These are phyloP conservation scores for Clitopilus hobsonii DNA, from an alignment of 768 basidiomycete genomes.

Conservation along the genomic window DNA sequence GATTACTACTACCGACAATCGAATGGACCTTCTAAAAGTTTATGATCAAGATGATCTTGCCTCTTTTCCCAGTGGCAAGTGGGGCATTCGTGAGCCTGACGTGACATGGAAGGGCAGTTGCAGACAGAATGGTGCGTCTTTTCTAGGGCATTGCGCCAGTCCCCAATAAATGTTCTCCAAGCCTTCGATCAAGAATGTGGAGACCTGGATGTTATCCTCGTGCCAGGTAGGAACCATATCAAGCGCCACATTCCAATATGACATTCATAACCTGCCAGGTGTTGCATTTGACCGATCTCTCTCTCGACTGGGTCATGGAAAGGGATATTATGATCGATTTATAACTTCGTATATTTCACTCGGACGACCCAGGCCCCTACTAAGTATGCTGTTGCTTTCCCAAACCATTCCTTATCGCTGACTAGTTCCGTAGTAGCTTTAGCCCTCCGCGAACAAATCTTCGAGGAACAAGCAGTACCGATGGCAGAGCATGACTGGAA, in stretches of 20 bases:
- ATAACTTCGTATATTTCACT: conserved; percentile 48
- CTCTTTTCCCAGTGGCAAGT: conserved; percentile 53
- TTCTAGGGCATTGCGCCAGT: too few species aligned
- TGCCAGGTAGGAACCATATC: conserved; percentile 49
- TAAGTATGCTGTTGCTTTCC: conserved; percentile 40
- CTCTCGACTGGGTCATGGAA: conserved; percentile 76
- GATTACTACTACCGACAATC: conserved; percentile 38
- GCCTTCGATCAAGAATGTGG: conserved; percentile 32
- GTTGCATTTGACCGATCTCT: conserved; percentile 70
- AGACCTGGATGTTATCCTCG: conserved; percentile 56
- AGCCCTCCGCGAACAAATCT: conserved; percentile 58
- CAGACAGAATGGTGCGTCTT: conserved; percentile 48
- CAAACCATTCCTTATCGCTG: not conserved
- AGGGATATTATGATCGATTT: conserved; percentile 80
- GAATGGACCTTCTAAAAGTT: conserved; percentile 66
- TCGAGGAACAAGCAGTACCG: conserved; percentile 49
- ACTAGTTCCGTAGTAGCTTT: conserved; percentile 47
- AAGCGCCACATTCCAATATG: not conserved
- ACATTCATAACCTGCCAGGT: conserved; percentile 32
- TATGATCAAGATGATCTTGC: conserved; percentile 55
- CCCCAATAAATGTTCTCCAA: conserved; percentile 13
- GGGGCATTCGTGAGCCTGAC: conserved; percentile 75
- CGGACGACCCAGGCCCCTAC: conserved; percentile 43
- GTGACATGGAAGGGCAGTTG: conserved; percentile 32
- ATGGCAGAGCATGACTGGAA: conserved; percentile 55